A percentile compares a stretch with the other conserved stretches of the same genome.
Conservation (phyloP, 768 basidiomycete species). For the Lactifluus hygrophoroides region DNA sequence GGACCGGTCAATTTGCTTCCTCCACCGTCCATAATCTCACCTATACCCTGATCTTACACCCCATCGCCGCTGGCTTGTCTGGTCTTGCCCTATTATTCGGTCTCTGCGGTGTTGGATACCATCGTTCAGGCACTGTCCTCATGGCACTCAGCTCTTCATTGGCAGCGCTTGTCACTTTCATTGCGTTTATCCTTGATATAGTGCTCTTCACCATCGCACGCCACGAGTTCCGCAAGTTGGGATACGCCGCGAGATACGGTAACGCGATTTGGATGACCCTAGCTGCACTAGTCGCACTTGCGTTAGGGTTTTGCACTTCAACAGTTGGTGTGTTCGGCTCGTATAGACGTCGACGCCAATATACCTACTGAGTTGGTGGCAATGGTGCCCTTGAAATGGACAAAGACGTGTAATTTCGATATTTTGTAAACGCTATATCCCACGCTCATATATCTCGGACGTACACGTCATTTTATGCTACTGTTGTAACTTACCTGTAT, state of each 20-base stretch:
- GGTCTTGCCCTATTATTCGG: slow-evolving; percentile 62
- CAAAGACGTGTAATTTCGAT: background rate
- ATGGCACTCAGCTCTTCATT: slow-evolving; percentile 65
- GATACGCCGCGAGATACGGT: slow-evolving; percentile 49
- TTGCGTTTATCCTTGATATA: slow-evolving; percentile 74
- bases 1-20: slow-evolving; percentile 41
- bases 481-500: too few species aligned
- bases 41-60: slow-evolving; percentile 65
- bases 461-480: background rate
- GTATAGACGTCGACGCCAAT: slow-evolving; percentile 37
- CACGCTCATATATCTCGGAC: background rate
- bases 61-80: slow-evolving; percentile 65
- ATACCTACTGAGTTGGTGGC: slow-evolving; percentile 19
- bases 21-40: slow-evolving; percentile 61
- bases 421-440: background rate
- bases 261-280: slow-evolving; percentile 81
- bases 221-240: slow-evolving; percentile 43
- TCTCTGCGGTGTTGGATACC: slow-evolving; percentile 53
- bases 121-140: slow-evolving; percentile 64
- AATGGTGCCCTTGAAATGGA: background rate
- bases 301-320: slow-evolving; percentile 58
- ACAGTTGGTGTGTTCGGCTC: slow-evolving; percentile 60
- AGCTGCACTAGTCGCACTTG: slow-evolving; percentile 58
- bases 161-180: slow-evolving; percentile 55
- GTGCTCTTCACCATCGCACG: slow-evolving; percentile 68